These are phyloP conservation scores for Botryobasidium botryosum DNA, from an alignment of 768 basidiomycete species.

Conservation along the genomic window DNA sequence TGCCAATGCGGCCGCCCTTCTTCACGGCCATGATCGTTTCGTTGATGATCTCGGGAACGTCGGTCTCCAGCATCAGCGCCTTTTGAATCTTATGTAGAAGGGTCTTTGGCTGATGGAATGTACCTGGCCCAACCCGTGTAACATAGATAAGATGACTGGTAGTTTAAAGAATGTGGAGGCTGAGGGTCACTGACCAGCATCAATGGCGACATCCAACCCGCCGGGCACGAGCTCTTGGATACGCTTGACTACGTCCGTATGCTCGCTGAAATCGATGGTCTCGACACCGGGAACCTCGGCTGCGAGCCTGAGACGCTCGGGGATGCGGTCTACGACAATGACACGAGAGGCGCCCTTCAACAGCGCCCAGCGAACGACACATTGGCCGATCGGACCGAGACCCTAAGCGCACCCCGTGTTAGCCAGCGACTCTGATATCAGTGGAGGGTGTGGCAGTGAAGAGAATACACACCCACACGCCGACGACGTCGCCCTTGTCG, in stretches of 20 bases:
- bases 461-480: slow-evolving; percentile 40
- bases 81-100: slow-evolving; percentile 51
- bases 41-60: slow-evolving; percentile 46
- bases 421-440: no score
- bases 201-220: slow-evolving; percentile 47
- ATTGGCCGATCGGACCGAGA: slow-evolving; percentile 50
- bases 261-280: slow-evolving; percentile 38
- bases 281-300: slow-evolving; percentile 33
- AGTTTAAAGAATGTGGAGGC: slow-evolving; percentile 8
- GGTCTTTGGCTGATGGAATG: slow-evolving; percentile 57
- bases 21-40: slow-evolving; percentile 30
- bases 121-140: slow-evolving; percentile 22
- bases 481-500: slow-evolving; percentile 51
- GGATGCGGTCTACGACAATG: slow-evolving; percentile 52
- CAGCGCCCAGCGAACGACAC: slow-evolving; percentile 40
- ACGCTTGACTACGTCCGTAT: slow-evolving; percentile 32
- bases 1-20: slow-evolving; percentile 42
- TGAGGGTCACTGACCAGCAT: slow-evolving; percentile 25
- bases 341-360: slow-evolving; percentile 53
- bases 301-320: slow-evolving; percentile 32
- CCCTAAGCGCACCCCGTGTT: slow-evolving; percentile 24
- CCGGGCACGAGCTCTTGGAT: slow-evolving; percentile 43
- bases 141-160: not conserved
- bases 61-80: slow-evolving; percentile 57
- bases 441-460: not conserved